A percentile compares a stretch with the other conserved stretches of the same genome.
Evolutionary conservation across 2,329 filamentous ascomycete genomes (phyloP).

Genomic region (Beauveria rudraprayagi): DNA sequence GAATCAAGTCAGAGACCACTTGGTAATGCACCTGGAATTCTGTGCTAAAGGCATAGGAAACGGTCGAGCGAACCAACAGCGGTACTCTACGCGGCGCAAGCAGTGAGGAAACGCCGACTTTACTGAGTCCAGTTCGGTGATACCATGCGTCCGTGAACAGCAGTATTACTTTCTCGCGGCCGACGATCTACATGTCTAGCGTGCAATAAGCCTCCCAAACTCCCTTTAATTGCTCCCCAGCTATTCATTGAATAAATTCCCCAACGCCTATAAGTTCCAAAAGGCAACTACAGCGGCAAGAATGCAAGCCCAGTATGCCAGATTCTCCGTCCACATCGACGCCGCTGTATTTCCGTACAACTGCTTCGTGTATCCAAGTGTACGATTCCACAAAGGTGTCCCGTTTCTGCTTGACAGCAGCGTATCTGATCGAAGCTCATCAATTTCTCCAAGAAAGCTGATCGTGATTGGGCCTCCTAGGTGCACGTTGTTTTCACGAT

Average conservation of each 20-base stretch:
- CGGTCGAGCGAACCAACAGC: background rate
- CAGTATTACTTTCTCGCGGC: background rate
- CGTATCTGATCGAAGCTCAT: background rate
- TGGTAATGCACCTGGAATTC: no score
- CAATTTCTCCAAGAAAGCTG: conserved; percentile 1
- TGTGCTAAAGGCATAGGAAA: background rate
- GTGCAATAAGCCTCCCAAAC: no score
- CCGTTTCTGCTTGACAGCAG: background rate
- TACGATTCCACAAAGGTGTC: background rate
- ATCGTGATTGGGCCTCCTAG: conserved; percentile 2
- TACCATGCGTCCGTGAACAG: background rate
- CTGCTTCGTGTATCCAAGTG: background rate
- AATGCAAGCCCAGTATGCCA: background rate
- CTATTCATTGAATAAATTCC: no score
- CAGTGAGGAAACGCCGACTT: background rate
- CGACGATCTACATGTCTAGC: no score
- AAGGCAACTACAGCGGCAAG: background rate
- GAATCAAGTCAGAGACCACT: no score
- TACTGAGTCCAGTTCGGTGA: background rate
- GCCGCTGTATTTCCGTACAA: background rate
- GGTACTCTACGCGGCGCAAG: background rate
- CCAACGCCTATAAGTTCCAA: background rate
- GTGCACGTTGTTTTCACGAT: background rate
- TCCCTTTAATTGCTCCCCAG: no score
- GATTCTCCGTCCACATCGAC: background rate